Conservation (phyloP, 352 stramenopile species). For the Globisporangium barbulae region DNA sequence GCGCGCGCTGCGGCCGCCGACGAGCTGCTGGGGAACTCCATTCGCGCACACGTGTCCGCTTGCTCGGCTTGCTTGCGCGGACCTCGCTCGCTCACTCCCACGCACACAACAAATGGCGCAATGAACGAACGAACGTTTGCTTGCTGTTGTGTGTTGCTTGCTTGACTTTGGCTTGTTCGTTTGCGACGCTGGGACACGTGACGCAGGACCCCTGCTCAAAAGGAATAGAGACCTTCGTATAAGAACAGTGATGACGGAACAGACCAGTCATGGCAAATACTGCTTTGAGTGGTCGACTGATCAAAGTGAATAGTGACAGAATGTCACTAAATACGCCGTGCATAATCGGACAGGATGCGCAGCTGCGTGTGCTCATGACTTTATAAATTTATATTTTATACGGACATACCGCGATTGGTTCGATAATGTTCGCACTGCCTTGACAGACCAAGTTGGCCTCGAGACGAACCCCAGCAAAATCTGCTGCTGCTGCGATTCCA, state of each 20-base stretch:
- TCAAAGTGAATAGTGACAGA: no score
- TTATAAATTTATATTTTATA: no score
- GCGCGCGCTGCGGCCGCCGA: not conserved
- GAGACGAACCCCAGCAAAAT: no score
- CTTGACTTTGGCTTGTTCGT: not conserved
- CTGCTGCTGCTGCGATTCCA: no score
- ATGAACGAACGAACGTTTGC: not conserved
- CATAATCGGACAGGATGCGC: no score
- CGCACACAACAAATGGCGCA: constrained; percentile 1
- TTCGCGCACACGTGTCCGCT: not conserved
- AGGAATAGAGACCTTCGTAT: not conserved
- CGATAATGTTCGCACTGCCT: no score
- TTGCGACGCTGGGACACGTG: not conserved
- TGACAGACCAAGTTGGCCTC: no score
- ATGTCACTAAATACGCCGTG: no score
- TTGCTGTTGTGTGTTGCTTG: not conserved
- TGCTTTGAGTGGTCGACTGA: no score
- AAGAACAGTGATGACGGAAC: constrained; percentile 1
- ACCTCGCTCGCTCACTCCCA: not conserved
- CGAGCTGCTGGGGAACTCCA: constrained; percentile 4
- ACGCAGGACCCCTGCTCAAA: not conserved
- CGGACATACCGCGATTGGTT: no score
- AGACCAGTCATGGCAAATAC: not conserved
- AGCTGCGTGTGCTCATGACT: no score
- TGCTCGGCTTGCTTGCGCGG: not conserved